Conservation (phyloP, 169 alveolate species). For the Plasmodium gonderi region DNA sequence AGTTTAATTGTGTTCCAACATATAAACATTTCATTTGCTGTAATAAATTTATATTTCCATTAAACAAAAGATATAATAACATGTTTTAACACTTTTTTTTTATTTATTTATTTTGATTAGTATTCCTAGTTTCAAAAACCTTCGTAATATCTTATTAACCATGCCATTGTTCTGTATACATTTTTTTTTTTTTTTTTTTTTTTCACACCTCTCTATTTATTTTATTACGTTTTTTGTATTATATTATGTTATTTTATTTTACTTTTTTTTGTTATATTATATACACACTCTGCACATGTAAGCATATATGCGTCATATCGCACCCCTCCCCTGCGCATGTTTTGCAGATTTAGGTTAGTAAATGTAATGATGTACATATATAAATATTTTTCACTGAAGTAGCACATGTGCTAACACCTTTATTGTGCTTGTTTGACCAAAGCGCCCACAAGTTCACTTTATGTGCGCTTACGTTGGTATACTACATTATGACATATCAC, state of each 20-base stretch:
- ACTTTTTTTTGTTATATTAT: neutral
- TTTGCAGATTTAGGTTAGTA: neutral
- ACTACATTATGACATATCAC: neutral
- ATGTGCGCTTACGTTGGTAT: neutral
- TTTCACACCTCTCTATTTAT: neutral
- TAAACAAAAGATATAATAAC: too few species aligned
- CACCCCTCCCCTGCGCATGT: too few species aligned
- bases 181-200: too few species aligned
- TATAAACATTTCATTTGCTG: neutral
- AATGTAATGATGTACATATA: constrained; percentile 1
- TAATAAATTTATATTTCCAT: neutral
- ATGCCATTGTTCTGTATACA: too few species aligned
- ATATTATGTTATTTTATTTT: neutral
- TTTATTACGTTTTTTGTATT: neutral
- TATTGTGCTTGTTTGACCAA: neutral
- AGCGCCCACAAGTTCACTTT: too few species aligned
- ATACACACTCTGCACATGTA: neutral
- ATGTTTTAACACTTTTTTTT: too few species aligned
- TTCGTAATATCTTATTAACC: too few species aligned
- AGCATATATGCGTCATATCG: neutral
- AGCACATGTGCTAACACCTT: neutral
- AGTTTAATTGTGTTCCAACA: neutral
- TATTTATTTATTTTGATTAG: too few species aligned
- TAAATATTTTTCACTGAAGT: neutral
- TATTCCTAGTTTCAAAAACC: too few species aligned